Conservation (phyloP, 2,329 filamentous ascomycete species). For the Talaromyces albobiverticillius region DNA sequence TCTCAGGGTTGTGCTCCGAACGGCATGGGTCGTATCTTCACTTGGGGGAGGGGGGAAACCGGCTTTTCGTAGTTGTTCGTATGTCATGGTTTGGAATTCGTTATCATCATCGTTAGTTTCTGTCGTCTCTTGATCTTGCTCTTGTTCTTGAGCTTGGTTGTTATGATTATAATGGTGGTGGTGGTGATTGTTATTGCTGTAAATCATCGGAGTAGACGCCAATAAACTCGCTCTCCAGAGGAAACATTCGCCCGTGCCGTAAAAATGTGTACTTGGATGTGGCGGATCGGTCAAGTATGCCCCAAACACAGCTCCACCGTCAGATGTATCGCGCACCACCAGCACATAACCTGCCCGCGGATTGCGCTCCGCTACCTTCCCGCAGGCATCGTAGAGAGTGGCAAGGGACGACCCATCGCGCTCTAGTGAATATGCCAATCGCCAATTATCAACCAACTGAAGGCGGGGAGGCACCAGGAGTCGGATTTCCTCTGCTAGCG, state of each 20-base stretch:
- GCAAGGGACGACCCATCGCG: constrained; percentile 84
- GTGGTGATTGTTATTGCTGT: not conserved
- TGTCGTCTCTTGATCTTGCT: not conserved
- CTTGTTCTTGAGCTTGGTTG: not conserved
- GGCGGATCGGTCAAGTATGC: constrained; percentile 91
- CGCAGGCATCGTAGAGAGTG: constrained; percentile 80
- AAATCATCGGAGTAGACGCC: constrained; percentile 45
- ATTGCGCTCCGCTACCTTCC: constrained; percentile 61
- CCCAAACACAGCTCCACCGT: constrained; percentile 64
- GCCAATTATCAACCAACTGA: constrained; percentile 85
- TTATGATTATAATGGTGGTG: not conserved
- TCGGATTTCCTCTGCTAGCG: constrained; percentile 88
- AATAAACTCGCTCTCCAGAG: constrained; percentile 75
- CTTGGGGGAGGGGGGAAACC: constrained; percentile 68
- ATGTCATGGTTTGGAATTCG: constrained; percentile 21
- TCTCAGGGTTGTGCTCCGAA: constrained; percentile 58
- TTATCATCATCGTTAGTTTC: not conserved
- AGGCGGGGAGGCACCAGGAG: constrained; percentile 82
- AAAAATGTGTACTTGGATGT: constrained; percentile 78
- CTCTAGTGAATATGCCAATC: constrained; percentile 81
- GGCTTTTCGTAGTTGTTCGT: constrained; percentile 48
- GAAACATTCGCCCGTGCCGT: constrained; percentile 94
- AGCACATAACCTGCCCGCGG: constrained; percentile 82
- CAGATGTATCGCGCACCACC: constrained; percentile 70
- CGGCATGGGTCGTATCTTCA: constrained; percentile 60